Evolutionary conservation across 331 rosid species (phyloP), one percentile per base, ranked within the genome.

Genomic region (Quercus lobata): DNA sequence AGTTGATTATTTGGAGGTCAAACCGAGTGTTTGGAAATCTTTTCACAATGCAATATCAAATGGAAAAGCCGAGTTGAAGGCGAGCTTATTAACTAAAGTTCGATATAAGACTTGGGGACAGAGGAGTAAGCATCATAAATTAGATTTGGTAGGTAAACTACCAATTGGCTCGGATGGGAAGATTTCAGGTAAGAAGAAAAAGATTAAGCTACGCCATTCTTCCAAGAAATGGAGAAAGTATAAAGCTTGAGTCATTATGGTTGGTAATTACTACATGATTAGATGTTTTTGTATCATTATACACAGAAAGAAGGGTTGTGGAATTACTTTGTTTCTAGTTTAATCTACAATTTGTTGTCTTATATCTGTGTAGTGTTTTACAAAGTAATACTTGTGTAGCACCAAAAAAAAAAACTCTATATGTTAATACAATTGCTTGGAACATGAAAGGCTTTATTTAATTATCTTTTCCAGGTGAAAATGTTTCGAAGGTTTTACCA

Each of bases 41-140:
- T 35, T 85, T 66, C 2, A 58, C 25, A 78, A 80, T 4, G 89
- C 87, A 37, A 78, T 78, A 9, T 35, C 82, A 24, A 88, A 88
- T 14, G 81, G 84, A 81, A 89, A 88, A 4, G 83, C 86, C 1
- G 91, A 83, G 75, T 69, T 91, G 74, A 80, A 74, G 82, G 86
- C 75, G 68, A 65, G 79, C 49, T 30, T 91, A 27, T 24, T 16
- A 41, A 82, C 91, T 34, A 75, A 79, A 78, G 6, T 83, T 27
- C 71, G 60, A 12, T 89, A 80, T 84, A 87, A 84, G 84, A 87
- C 86, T 69, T 84, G 85, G 88, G 89, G 95, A 19, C 73, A 80
- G 21, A 87, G 37, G 87, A 89, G 89, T 83, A 87, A 85, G 83
- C 89, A 72, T 71, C 90, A 77, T 14, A 69, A 66, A 58, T 60